These are phyloP conservation scores for Auxenochlorella protothecoides DNA, from an alignment of 139 green algal species.

Conservation along the genomic window DNA sequence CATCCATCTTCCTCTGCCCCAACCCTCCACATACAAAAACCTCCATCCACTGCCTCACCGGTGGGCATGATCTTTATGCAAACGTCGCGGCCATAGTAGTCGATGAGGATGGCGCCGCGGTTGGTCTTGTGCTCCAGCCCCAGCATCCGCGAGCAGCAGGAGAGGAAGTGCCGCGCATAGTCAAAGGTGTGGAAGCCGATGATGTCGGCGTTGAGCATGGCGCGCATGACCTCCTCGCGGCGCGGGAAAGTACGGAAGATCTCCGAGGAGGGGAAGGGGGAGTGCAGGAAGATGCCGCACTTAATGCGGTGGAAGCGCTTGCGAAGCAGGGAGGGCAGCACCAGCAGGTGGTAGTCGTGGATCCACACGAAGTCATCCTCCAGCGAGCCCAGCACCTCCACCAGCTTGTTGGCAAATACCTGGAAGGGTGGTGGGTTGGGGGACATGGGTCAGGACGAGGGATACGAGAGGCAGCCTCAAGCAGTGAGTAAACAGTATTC, in stretches of 20 bases:
- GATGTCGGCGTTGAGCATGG: slow-evolving; percentile 89
- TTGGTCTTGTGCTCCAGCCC: slow-evolving; percentile 88
- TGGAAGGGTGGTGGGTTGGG: slow-evolving; percentile 11
- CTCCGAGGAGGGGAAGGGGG: slow-evolving; percentile 91
- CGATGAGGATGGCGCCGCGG: slow-evolving; percentile 77
- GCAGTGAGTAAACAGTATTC: background rate
- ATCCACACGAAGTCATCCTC: slow-evolving; percentile 95
- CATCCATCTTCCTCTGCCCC: background rate
- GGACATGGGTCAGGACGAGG: background rate
- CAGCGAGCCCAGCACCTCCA: slow-evolving; percentile 54
- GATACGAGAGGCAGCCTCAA: too few relatives aligned
- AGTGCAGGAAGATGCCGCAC: slow-evolving; percentile 93
- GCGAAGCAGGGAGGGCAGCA: slow-evolving; percentile 87
- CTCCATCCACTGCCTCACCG: slow-evolving; percentile 24
- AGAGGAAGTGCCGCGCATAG: slow-evolving; percentile 97
- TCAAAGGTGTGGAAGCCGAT: slow-evolving; percentile 98
- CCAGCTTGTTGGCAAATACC: slow-evolving; percentile 66
- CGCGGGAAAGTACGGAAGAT: slow-evolving; percentile 95
- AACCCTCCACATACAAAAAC: background rate
- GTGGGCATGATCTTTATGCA: slow-evolving; percentile 97
- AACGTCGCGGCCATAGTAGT: slow-evolving; percentile 93
- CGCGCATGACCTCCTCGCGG: slow-evolving; percentile 84
- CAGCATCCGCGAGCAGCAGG: slow-evolving; percentile 89
- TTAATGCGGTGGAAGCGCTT: slow-evolving; percentile 62
- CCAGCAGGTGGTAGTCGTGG: slow-evolving; percentile 98